A percentile compares a stretch with the other conserved stretches of the same genome.
Conservation (phyloP, 1,139 yeast genomes). For the Suzukiozyma palmioleophila region DNA sequence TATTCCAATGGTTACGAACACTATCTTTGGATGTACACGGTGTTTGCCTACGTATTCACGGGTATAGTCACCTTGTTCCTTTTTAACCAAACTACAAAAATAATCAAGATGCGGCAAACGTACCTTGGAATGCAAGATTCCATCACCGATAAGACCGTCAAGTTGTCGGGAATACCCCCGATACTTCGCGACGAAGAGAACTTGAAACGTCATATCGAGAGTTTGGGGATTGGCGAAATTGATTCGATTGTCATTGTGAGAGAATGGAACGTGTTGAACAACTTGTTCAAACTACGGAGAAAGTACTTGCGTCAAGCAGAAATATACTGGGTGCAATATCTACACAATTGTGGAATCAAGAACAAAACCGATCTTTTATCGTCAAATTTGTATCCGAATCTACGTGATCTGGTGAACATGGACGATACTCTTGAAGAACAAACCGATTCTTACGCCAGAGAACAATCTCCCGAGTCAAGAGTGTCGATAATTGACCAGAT, state of each 20-base stretch:
- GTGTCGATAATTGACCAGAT: conserved; percentile 17
- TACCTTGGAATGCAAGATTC: conserved; percentile 42
- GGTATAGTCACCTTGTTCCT: conserved; percentile 29
- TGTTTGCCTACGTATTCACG: conserved; percentile 41
- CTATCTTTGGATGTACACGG: conserved; percentile 38
- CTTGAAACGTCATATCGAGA: conserved; percentile 69
- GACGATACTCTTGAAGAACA: conserved; percentile 5
- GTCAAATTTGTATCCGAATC: conserved; percentile 22
- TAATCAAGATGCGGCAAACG: conserved; percentile 37
- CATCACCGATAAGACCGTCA: conserved; percentile 44
- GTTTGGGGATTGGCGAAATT: conserved; percentile 75
- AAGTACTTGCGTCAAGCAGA: conserved; percentile 56
- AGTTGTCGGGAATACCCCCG: conserved; percentile 58
- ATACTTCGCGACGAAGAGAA: conserved; percentile 66
- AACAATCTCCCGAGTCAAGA: conserved; percentile 7
- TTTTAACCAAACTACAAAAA: conserved; percentile 32
- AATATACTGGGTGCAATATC: conserved; percentile 71
- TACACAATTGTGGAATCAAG: conserved; percentile 37
- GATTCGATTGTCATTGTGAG: conserved; percentile 72
- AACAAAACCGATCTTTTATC: conserved; percentile 27
- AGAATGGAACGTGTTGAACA: conserved; percentile 76
- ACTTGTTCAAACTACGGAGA: conserved; percentile 57
- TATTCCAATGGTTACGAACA: conserved; percentile 14
- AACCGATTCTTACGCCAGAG: background rate
- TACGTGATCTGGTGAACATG: conserved; percentile 27